Evolutionary conservation across 257 asterid species (phyloP).

Genomic region (Ligustrum vulgare): DNA sequence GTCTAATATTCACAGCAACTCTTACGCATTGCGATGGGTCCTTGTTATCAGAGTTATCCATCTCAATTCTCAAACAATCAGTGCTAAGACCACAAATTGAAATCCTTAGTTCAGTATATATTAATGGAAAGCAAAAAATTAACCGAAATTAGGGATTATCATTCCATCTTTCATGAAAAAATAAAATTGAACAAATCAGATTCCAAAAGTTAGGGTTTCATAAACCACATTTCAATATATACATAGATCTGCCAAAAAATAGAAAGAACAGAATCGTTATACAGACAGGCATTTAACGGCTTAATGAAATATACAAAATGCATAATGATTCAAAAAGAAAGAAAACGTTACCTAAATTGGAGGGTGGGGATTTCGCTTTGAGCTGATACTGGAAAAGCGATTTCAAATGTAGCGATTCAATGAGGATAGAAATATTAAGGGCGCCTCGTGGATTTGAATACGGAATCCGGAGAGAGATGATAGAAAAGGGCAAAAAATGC

Average conservation of each 20-base stretch:
- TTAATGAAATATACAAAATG: not conserved
- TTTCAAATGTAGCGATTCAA: not conserved
- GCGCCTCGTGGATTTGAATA: not conserved
- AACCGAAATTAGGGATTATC: not conserved
- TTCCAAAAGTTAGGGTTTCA: not conserved
- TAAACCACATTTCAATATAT: not conserved
- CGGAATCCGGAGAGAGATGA: not conserved
- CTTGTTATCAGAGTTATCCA: conserved; percentile 59
- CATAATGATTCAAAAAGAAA: not conserved
- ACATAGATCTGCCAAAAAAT: not conserved
- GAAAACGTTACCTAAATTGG: not conserved
- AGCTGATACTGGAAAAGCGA: not conserved
- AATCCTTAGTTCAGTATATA: conserved; percentile 2
- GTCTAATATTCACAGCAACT: conserved; percentile 87
- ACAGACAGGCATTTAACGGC: not conserved
- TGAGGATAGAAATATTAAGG: not conserved
- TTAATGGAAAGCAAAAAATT: not conserved
- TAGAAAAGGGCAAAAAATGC: not conserved
- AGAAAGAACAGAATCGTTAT: not conserved
- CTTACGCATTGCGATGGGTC: conserved; percentile 72
- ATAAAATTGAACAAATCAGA: not conserved
- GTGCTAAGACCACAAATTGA: not conserved
- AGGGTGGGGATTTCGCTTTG: not conserved
- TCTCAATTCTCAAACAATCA: conserved; percentile 27
- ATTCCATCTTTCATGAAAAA: not conserved